These are phyloP conservation scores for Hypholoma fasciculare DNA, from an alignment of 768 basidiomycete genomes.

Conservation along the genomic window DNA sequence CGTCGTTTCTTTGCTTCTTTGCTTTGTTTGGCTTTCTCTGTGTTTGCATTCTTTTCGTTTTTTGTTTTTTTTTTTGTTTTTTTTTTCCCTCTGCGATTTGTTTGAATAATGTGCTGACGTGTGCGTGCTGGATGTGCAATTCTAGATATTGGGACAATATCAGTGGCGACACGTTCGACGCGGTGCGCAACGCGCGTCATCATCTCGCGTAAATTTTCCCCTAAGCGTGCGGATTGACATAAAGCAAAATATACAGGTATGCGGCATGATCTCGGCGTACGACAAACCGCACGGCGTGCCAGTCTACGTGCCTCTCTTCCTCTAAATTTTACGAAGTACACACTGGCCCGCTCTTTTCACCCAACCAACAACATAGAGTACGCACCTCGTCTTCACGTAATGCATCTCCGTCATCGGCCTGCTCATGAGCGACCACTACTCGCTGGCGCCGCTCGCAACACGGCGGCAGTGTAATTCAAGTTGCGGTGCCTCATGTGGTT, in stretches of 20 bases:
- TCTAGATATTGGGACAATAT: conserved; percentile 59
- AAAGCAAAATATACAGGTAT: conserved; percentile 25
- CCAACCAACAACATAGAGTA: too few relatives aligned
- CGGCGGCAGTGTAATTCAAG: too few relatives aligned
- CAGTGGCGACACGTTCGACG: conserved; percentile 55
- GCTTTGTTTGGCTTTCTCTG: too few relatives aligned
- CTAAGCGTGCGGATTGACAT: too few relatives aligned
- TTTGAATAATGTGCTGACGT: too few relatives aligned
- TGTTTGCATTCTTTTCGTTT: too few relatives aligned
- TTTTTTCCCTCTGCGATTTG: too few relatives aligned
- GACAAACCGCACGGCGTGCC: conserved; percentile 26
- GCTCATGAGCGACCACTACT: conserved; percentile 27
- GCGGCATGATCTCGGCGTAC: conserved; percentile 41
- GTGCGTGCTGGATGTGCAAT: background rate
- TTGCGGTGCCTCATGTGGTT: too few relatives aligned
- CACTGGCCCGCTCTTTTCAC: too few relatives aligned
- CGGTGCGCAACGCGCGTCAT: conserved; percentile 47
- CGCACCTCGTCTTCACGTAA: conserved; percentile 38
- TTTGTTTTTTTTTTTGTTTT: too few relatives aligned
- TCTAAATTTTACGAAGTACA: too few relatives aligned
- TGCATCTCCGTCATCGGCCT: conserved; percentile 40
- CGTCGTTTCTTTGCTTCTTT: too few relatives aligned
- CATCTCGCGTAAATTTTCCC: conserved; percentile 34
- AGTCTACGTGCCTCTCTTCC: conserved; percentile 24
- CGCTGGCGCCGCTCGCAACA: conserved; percentile 33